Evolutionary conservation across 2,329 filamentous ascomycete genomes (phyloP), one percentile per base, ranked within the genome.

Genomic region (Hortaea werneckii): DNA sequence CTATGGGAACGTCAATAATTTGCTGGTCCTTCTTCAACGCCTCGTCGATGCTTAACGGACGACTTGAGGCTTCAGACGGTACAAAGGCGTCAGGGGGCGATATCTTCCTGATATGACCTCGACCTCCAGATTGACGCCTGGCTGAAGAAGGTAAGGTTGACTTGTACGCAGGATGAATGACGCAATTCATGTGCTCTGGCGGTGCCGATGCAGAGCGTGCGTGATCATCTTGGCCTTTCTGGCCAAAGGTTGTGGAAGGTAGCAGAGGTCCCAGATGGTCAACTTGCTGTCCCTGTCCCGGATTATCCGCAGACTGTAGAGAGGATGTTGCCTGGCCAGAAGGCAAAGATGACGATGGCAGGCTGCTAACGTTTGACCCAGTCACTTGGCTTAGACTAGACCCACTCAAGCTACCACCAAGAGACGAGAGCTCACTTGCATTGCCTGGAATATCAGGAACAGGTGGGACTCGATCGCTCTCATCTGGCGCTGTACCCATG

Each of bases 361-460:
- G 20, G 20, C 52, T 54, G 9, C 47, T 49, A 10, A 57, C 40
- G 32, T 50, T 54, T 4, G 57, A 61, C 11, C 51, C 50, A 11
- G 52, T 58, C 13, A 54, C 43, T 30, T 59, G 57, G 40, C 58
- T 60, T 8, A 61, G 43, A 40, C 50, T 55, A 40, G 56, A 58
- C 20, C 52, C 52, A 7, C 49, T 49, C 6, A 51, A 11, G 9
- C 52, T 44, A 10, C 29, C 32, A 27, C 49, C 49, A n/a, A 59
- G 34, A 6, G 53, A 55, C 3, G 52, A 55, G 7, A 61, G 51
- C 27, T 64, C 63, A 40, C 59, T 61, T 20, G 65, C 54, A 37
- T 63, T 66, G n/a, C 76, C 72, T 0, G 81, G 79, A 29, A 79
- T 71, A 46, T 74, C 68, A 29, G 76, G 72, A 8, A 79, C 70